Percentiles rank a stretch among this genome's conserved stretches.
Conservation (phyloP, 2,329 filamentous ascomycete genomes). For the Alternaria rosae region DNA sequence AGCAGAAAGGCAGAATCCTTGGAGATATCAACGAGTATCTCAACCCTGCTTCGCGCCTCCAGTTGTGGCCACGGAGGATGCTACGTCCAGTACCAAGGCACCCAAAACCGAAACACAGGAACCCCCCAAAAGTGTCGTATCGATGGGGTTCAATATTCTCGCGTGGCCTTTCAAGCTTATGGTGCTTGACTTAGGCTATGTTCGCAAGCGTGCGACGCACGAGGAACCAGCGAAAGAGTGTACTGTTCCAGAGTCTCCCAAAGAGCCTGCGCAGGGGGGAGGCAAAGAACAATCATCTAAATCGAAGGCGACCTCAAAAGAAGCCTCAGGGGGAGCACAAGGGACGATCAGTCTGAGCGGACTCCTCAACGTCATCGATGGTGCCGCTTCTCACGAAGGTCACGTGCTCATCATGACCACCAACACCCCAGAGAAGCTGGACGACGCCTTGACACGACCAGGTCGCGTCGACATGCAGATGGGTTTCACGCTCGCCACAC, state of each 20-base stretch:
- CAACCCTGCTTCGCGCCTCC: background rate
- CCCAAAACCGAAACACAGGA: background rate
- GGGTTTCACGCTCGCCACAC: conserved; percentile 61
- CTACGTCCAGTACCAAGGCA: background rate
- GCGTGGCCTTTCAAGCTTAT: background rate
- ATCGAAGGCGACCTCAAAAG: background rate
- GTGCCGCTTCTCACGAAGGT: conserved; percentile 80
- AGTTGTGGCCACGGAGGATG: background rate
- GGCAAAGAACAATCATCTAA: background rate
- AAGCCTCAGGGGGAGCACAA: too few relatives aligned
- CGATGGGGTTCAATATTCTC: background rate
- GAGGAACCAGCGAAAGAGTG: too few relatives aligned
- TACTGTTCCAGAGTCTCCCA: background rate
- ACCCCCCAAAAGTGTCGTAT: background rate
- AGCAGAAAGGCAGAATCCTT: conserved; percentile 71
- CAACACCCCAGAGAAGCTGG: conserved; percentile 76
- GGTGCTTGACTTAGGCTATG: background rate
- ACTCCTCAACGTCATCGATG: conserved; percentile 82
- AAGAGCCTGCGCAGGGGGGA: background rate
- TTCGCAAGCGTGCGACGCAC: background rate
- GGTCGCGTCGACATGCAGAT: conserved; percentile 75
- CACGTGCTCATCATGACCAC: conserved; percentile 84
- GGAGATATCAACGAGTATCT: conserved; percentile 80
- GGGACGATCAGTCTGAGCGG: conserved; percentile 74
- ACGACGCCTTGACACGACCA: conserved; percentile 76